These are phyloP conservation scores for Mucor plumbeus DNA, from an alignment of 371 early-diverging fungal species.

Conservation along the genomic window DNA sequence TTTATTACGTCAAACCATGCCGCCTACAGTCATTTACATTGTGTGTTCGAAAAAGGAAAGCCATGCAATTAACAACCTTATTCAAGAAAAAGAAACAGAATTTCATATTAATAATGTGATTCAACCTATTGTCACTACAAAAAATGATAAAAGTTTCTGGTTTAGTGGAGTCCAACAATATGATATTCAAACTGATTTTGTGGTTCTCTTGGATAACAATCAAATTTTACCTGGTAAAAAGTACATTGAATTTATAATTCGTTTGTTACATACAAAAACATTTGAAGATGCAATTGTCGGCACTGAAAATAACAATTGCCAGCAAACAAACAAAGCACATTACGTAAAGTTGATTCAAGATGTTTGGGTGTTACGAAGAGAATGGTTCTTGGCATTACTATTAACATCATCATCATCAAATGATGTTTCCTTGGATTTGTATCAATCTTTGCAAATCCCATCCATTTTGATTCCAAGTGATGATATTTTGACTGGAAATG, in stretches of 20 bases:
- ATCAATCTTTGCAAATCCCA: background rate
- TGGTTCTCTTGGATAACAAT: constrained; percentile 1
- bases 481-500: background rate
- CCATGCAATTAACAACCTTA: background rate
- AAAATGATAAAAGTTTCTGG: background rate
- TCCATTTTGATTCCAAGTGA: constrained; percentile 2
- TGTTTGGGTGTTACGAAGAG: constrained; percentile 37
- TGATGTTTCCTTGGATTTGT: background rate
- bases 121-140: background rate
- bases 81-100: background rate
- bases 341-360: constrained; percentile 29
- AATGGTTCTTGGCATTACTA: constrained; percentile 29
- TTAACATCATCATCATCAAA: background rate
- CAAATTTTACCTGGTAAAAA: constrained; percentile 8
- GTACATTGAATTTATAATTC: constrained; percentile 21
- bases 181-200: constrained; percentile 1
- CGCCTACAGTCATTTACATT: constrained; percentile 4
- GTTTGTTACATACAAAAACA: constrained; percentile 34
- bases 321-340: constrained; percentile 8
- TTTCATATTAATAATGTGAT: background rate
- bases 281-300: constrained; percentile 18
- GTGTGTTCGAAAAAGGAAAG: constrained; percentile 13
- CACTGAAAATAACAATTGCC: constrained; percentile 9
- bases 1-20: constrained; percentile 14
- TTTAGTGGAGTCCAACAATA: background rate